A percentile compares a stretch with the other conserved stretches of the same genome.
These are phyloP conservation scores for Hypholoma sublateritium DNA, from an alignment of 768 basidiomycete species.

Conservation along the genomic window DNA sequence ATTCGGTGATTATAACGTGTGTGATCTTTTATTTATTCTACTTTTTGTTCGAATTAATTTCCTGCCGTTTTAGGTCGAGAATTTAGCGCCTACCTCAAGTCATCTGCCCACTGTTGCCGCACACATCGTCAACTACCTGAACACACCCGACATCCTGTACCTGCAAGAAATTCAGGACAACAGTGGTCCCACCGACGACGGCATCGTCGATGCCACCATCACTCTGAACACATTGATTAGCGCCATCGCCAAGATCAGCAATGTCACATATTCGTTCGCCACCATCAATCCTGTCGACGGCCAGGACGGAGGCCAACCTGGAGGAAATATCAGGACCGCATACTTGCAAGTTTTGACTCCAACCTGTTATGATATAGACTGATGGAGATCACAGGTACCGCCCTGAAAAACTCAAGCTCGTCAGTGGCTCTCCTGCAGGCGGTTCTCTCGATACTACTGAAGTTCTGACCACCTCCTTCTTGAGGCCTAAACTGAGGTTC, in stretches of 20 bases:
- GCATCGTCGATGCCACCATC: slow-evolving; percentile 50
- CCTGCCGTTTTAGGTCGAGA: slow-evolving; percentile 44
- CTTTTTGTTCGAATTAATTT: neutral
- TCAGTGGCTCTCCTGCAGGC: slow-evolving; percentile 45
- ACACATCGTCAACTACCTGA: slow-evolving; percentile 50
- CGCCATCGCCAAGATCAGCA: slow-evolving; percentile 44
- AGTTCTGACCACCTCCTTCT: slow-evolving; percentile 27
- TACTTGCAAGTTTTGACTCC: slow-evolving; percentile 40
- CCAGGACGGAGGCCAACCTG: slow-evolving; percentile 59
- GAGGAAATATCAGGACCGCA: slow-evolving; percentile 62
- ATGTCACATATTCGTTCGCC: slow-evolving; percentile 46
- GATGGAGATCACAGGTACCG: slow-evolving; percentile 35
- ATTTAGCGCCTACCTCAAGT: slow-evolving; percentile 48
- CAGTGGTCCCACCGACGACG: slow-evolving; percentile 50
- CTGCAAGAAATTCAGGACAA: slow-evolving; percentile 68
- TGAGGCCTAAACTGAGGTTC: slow-evolving; percentile 43
- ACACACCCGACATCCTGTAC: slow-evolving; percentile 58
- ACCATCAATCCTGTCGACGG: slow-evolving; percentile 52
- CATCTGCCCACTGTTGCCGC: slow-evolving; percentile 49
- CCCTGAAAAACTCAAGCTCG: slow-evolving; percentile 47
- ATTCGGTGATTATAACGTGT: slow-evolving; percentile 62
- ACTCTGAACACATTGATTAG: slow-evolving; percentile 49
- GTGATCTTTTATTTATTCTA: slow-evolving; percentile 7
- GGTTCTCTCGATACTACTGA: slow-evolving; percentile 45
- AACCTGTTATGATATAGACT: neutral